phyloP scores from a whole-genome alignment of 2,329 filamentous ascomycete genomes.

The Trichophyton schoenleinii region DNA sequence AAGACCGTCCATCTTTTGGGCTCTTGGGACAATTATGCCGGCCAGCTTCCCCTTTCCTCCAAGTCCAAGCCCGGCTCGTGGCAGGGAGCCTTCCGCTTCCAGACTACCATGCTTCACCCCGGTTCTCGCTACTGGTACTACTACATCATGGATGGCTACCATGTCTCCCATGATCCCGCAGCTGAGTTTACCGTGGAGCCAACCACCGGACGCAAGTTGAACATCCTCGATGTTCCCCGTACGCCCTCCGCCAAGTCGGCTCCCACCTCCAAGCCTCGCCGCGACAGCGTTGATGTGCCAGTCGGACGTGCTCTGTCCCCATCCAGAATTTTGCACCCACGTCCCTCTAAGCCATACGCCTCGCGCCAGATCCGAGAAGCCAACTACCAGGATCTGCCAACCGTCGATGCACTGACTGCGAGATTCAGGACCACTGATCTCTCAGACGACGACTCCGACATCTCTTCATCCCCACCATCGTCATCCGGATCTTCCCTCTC shows the following conservation, averaged over 20 bases:
- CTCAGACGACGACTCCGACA: constrained; percentile 57
- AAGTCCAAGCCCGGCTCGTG: constrained; percentile 79
- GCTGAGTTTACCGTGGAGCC: constrained; percentile 82
- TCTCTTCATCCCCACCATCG: constrained; percentile 62
- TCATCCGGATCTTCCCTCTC: constrained; percentile 53
- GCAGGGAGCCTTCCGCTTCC: constrained; percentile 95
- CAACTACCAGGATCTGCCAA: constrained; percentile 60
- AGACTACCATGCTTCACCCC: constrained; percentile 69
- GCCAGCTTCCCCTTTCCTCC: constrained; percentile 79
- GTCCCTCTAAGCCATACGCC: constrained; percentile 76
- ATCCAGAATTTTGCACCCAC: constrained; percentile 81
- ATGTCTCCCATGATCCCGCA: constrained; percentile 90
- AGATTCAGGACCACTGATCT: constrained; percentile 63
- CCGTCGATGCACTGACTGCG: constrained; percentile 65
- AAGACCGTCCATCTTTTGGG: constrained; percentile 96
- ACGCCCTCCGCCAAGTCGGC: constrained; percentile 36
- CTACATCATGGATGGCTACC: constrained; percentile 99
- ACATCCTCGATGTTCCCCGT: constrained; percentile 86
- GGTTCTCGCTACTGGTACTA: constrained; percentile 99
- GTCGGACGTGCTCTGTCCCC: constrained; percentile 81
- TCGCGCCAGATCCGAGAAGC: constrained; percentile 75
- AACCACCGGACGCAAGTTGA: constrained; percentile 91
- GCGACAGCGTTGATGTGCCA: constrained; percentile 50
- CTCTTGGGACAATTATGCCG: constrained; percentile 95
- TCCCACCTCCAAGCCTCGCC: constrained; percentile 27